Conservation (phyloP, 2,329 filamentous ascomycete genomes). For the Phaeosphaeria sp. region DNA sequence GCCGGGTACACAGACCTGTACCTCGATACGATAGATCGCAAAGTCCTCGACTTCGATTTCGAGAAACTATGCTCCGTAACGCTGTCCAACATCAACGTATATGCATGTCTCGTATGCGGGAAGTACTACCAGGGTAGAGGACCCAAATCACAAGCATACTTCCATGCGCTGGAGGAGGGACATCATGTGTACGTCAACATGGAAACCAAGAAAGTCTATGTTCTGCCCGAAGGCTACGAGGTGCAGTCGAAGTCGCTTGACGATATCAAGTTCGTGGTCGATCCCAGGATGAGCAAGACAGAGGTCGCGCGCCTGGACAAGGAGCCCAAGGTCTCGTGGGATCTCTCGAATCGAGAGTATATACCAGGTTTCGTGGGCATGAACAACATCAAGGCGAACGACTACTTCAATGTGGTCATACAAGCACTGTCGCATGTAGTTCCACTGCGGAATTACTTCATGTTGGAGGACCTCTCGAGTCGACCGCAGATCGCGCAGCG, state of each 20-base stretch:
- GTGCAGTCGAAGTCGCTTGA: conserved; percentile 93
- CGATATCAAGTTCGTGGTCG: conserved; percentile 97
- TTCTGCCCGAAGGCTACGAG: conserved; percentile 95
- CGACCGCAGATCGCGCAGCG: conserved; percentile 84
- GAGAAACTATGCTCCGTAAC: conserved; percentile 97
- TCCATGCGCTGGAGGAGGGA: conserved; percentile 91
- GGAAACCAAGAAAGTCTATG: conserved; percentile 88
- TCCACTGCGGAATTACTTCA: conserved; percentile 88
- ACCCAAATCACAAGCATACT: conserved; percentile 94
- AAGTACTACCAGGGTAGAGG: conserved; percentile 96
- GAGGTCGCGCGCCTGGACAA: conserved; percentile 84
- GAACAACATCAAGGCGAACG: conserved; percentile 99
- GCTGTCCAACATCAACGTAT: conserved; percentile 97
- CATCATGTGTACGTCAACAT: conserved; percentile 99
- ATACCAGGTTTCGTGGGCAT: conserved; percentile 95
- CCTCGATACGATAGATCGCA: conserved; percentile 93
- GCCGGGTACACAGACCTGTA: conserved; percentile 95
- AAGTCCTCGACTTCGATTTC: conserved; percentile 96
- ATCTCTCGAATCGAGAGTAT: conserved; percentile 84
- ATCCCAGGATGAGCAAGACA: conserved; percentile 81
- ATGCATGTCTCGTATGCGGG: conserved; percentile 96
- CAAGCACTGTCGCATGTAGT: conserved; percentile 90
- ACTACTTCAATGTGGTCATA: conserved; percentile 95
- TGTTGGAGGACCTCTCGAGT: conserved; percentile 80
- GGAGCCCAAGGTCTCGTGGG: conserved; percentile 69